Base-by-base conservation (phyloP, 73 alveolate species). In the Paramecium primaurelia region DNA sequence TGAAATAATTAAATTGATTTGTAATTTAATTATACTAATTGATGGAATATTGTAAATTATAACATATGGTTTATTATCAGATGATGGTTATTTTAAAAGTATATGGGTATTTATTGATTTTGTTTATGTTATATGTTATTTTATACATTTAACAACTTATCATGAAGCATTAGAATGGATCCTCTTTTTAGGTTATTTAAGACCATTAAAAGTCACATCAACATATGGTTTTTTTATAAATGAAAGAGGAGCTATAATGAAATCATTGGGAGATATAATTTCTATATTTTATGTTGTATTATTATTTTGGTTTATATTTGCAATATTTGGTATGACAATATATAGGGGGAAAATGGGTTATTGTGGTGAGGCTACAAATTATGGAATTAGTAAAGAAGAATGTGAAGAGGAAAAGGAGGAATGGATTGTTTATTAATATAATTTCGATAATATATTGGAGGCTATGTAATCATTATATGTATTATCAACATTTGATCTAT, bases 241-340 rank as follows among this genome's bases (percentile, higher is more conserved):
- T 80, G 91, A 80, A 18, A 44, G 91, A 49, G 91, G 75, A 22
- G 91, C 91, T 18, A 80, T 80, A 1, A 25, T 45, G 47, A 32
- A 80, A 45, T 80, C 91, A 20, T 28, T 80, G 58, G 58, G 49
- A 18, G 91, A 80, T 49, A 80, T 80, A 10, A 18, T 80, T 5
- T 80, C 71, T 9, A 80, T 80, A 8, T 28, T 80, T 42, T 80
- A 80, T 80, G 91, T 80, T 2, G 34, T 80, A 8, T 12, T 80
- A 30, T 20, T 80, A 49, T 80, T 80, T 80, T 80, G 91, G 91
- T 49, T 80, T 4, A 47, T 80, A 20, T 80, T 80, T 80, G 91
- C 64, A 8, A 80, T 80, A 3, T 80, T 80, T 47, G 91, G 91
- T 9, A 80, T 80, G 91, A 80, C 91, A 20, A 42, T 80, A 3